Conservation (phyloP, 768 basidiomycete genomes). For the Psilocybe cyanescens region DNA sequence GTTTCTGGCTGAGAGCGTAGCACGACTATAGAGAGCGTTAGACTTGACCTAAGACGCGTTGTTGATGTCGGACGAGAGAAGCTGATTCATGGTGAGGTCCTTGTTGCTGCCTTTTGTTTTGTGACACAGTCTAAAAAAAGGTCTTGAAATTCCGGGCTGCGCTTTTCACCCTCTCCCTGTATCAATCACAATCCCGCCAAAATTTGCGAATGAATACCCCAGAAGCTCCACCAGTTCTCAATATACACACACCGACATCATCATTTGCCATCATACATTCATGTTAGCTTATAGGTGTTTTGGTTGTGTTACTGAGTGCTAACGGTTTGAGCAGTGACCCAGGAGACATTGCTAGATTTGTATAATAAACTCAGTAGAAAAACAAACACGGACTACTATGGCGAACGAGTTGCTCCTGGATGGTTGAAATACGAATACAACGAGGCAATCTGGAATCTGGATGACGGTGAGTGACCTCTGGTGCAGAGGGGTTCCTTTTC, state of each 20-base stretch:
- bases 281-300: slow-evolving; percentile 47
- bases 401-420: slow-evolving; percentile 68
- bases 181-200: not conserved
- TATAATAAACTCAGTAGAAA: slow-evolving; percentile 78
- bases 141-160: slow-evolving; percentile 9
- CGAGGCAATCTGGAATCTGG: slow-evolving; percentile 80
- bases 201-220: slow-evolving; percentile 3
- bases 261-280: slow-evolving; percentile 81
- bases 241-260: slow-evolving; percentile 76
- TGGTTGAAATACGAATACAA: slow-evolving; percentile 91
- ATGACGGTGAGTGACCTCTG: slow-evolving; percentile 67
- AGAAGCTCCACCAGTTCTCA: slow-evolving; percentile 51
- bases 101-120: slow-evolving; percentile 1
- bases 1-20: too few relatives aligned
- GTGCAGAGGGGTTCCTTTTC: not conserved
- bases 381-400: slow-evolving; percentile 56
- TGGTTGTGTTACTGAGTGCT: slow-evolving; percentile 3
- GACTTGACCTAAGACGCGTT: too few relatives aligned
- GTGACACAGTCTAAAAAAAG: slow-evolving; percentile 26
- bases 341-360: slow-evolving; percentile 66
- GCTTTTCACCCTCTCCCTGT: not conserved
- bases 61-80: too few relatives aligned
- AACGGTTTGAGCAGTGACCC: slow-evolving; percentile 51
- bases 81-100: too few relatives aligned
- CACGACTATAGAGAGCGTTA: too few relatives aligned